Evolutionary conservation across 257 asterid genomes (phyloP).

Genomic region (Solanum neorickii): DNA sequence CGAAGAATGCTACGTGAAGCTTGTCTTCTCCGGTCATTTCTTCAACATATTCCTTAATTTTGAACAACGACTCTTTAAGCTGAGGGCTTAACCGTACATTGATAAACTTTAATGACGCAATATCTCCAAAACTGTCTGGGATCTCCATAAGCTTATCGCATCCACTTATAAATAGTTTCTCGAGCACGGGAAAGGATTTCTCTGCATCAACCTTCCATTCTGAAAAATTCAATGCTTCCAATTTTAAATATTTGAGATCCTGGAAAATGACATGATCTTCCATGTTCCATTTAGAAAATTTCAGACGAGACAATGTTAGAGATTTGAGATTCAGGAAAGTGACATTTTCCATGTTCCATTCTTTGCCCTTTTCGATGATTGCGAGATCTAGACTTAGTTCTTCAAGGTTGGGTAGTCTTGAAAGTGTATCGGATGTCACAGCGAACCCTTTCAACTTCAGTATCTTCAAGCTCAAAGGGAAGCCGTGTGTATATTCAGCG

Average conservation of each 20-base stretch:
- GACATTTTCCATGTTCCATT: neutral
- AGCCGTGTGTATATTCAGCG: neutral
- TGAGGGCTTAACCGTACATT: accelerated
- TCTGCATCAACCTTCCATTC: neutral
- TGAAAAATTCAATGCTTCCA: neutral
- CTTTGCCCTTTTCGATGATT: neutral
- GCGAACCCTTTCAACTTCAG: accelerated
- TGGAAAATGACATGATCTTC: neutral
- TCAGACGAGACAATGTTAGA: neutral
- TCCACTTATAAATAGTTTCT: accelerated
- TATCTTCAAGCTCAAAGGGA: neutral
- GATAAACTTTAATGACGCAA: neutral
- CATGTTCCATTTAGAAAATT: neutral
- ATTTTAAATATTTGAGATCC: neutral
- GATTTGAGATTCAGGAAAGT: neutral
- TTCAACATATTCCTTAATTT: neutral
- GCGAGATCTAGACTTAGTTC: neutral
- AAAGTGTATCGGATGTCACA: neutral
- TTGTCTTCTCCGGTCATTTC: neutral
- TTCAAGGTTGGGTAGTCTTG: neutral
- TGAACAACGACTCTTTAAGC: neutral
- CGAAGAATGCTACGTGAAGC: accelerated
- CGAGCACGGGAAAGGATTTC: neutral
- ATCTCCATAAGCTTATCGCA: neutral
- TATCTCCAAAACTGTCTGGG: neutral